Conservation (phyloP, 73 alveolate species). For the Paramecium pentaurelia region DNA sequence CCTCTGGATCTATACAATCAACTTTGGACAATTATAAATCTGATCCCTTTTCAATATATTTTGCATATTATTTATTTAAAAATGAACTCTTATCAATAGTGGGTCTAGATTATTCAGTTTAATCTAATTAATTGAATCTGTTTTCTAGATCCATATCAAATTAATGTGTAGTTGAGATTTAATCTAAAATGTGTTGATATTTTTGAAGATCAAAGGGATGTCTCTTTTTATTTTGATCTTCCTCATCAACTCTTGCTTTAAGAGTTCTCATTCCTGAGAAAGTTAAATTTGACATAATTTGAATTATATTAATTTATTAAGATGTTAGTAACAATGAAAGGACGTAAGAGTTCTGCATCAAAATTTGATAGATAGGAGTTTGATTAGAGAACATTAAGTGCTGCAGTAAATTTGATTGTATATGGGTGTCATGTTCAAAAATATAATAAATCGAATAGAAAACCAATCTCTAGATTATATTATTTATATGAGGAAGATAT, state of each 20-base stretch:
- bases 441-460: not conserved
- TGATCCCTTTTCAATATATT: not conserved
- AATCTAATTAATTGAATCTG: not conserved
- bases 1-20: not conserved
- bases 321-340: not conserved
- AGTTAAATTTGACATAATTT: not conserved
- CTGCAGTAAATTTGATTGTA: not conserved
- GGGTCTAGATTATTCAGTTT: not conserved
- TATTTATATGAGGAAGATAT: constrained; percentile 30
- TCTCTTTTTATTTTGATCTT: not conserved
- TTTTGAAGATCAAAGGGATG: not conserved
- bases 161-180: not conserved
- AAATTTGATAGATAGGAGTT: not conserved
- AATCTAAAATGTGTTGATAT: not conserved
- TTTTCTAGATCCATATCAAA: constrained; percentile 3
- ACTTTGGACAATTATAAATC: not conserved
- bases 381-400: not conserved
- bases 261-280: not conserved
- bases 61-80: not conserved
- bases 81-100: not conserved
- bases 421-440: constrained; percentile 30
- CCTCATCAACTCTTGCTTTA: not conserved
- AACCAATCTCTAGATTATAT: not conserved
- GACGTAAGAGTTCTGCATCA: not conserved
- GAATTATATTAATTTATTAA: not conserved